Conservation (phyloP, 768 basidiomycete species). For the Leucosporidium yakuticum region DNA sequence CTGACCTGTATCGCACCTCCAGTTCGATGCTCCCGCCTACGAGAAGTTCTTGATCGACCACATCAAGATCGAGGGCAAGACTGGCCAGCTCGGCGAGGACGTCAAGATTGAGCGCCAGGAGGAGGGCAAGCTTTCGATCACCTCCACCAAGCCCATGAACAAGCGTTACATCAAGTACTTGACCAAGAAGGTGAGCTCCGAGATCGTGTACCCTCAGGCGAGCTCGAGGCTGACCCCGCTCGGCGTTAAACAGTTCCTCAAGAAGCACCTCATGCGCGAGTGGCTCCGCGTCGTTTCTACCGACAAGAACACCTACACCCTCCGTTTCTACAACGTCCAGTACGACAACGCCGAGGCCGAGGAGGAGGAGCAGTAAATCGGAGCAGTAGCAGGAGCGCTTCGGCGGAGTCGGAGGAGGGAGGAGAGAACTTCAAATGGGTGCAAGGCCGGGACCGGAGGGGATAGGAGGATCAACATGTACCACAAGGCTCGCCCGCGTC, state of each 20-base stretch:
- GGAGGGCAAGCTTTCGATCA: slow-evolving; percentile 68
- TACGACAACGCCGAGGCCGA: neutral
- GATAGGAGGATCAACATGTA: too few relatives aligned
- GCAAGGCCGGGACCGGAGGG: too few relatives aligned
- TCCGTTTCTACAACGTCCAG: slow-evolving; percentile 42
- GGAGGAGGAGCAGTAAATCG: neutral
- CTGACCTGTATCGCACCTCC: neutral
- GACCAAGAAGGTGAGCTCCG: slow-evolving; percentile 56
- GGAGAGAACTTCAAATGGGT: too few relatives aligned
- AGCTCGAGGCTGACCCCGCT: too few relatives aligned
- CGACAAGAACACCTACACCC: slow-evolving; percentile 85
- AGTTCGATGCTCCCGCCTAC: slow-evolving; percentile 40
- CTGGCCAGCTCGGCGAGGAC: slow-evolving; percentile 82
- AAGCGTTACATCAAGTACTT: slow-evolving; percentile 96
- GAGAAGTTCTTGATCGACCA: slow-evolving; percentile 69
- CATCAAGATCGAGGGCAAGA: slow-evolving; percentile 87
- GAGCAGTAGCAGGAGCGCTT: too few relatives aligned
- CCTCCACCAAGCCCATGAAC: slow-evolving; percentile 81
- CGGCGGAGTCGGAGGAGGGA: too few relatives aligned
- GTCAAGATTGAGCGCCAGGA: slow-evolving; percentile 75
- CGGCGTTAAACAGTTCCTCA: slow-evolving; percentile 54
- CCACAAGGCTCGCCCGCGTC: too few relatives aligned
- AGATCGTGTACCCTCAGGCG: too few relatives aligned
- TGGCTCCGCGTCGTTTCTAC: slow-evolving; percentile 98
- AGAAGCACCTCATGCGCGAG: slow-evolving; percentile 78